Evolutionary conservation across 2,329 filamentous ascomycete genomes (phyloP), one percentile per base, ranked within the genome.

Genomic region (Knufia petricola): DNA sequence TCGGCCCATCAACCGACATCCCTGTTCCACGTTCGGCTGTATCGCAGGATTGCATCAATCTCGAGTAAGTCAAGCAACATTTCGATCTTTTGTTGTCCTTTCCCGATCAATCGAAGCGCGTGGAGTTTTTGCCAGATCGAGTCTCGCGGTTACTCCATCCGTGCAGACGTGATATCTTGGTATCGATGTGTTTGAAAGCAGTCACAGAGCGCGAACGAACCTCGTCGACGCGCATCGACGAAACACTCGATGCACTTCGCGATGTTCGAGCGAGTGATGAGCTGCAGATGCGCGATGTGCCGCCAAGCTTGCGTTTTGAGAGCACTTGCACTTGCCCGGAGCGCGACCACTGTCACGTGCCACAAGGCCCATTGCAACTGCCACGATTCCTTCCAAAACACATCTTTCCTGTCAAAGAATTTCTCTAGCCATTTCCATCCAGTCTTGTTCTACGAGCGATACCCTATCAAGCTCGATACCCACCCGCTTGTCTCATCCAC

Each of bases 91-190:
- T 26, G 32, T 31, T 39, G 20, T 30, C 36, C 28, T 28, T 40
- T 30, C 45, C 45, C 36, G 20, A 39, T 47, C 36, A 39, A 40
- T 47, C 45, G 45, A 47, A 47, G 45, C 34, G 45, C 36, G 42
- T 26, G 21, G 39, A 28, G 20, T 23, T 26, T 28, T 36, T 45
- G 23, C 42, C 42, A 45, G 17, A 32, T 45, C 42, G 42, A 45
- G 42, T 36, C n/a, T 47, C 36, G 45, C 12, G 36, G 45, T 47
- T 46, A 46, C 42, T 36, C 23, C 31, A 36, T 46, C 28, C 13
- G 39, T n/a, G 12, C 21, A 42, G 24, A 42, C 32, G 6, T 36
- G 7, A 13, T 36, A n/a, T 42, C 39, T 42, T 42, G 19, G 21
- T 24, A 13, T 28, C 21, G 12, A 24, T 26, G 7, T 20, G 24